Conservation (phyloP, 169 alveolate species). For the Plasmodium blacklocki region DNA sequence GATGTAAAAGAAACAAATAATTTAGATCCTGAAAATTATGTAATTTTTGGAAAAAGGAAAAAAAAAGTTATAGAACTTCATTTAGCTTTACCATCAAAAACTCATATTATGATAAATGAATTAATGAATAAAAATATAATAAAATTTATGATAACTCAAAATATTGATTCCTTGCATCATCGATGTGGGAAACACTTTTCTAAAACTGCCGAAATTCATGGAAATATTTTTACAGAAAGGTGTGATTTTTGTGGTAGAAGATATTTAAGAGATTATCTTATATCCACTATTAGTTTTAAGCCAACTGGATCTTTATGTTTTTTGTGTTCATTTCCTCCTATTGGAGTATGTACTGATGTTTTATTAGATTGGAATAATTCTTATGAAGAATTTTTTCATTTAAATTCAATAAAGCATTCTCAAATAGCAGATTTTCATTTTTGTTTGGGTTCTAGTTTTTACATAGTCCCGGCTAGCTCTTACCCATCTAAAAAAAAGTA, state of each 20-base stretch:
- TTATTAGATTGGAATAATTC: conserved; percentile 90
- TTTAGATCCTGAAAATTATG: conserved; percentile 21
- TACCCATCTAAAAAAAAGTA: conserved; percentile 85
- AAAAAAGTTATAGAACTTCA: conserved; percentile 84
- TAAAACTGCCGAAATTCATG: conserved; percentile 88
- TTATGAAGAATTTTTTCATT: conserved; percentile 85
- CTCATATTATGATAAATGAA: conserved; percentile 85
- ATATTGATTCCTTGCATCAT: conserved; percentile 88
- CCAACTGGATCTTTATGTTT: conserved; percentile 90
- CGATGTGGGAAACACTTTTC: conserved; percentile 84
- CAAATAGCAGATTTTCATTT: conserved; percentile 86
- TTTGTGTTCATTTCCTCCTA: conserved; percentile 88
- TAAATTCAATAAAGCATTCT: conserved; percentile 79
- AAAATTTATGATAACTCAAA: conserved; percentile 85
- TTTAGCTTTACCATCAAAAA: conserved; percentile 88
- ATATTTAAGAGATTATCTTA: conserved; percentile 84
- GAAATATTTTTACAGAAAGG: conserved; percentile 87
- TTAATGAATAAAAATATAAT: conserved; percentile 79
- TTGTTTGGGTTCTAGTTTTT: conserved; percentile 87
- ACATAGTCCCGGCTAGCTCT: conserved; percentile 89
- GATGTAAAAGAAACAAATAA: not conserved
- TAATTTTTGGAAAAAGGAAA: conserved; percentile 79
- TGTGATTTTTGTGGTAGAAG: conserved; percentile 88
- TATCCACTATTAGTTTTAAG: conserved; percentile 87
- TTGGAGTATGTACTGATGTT: conserved; percentile 88